A percentile compares a stretch with the other conserved stretches of the same genome.
Evolutionary conservation across 2,329 filamentous ascomycete species (phyloP).

Genomic region (Pseudogymnoascus sp.): DNA sequence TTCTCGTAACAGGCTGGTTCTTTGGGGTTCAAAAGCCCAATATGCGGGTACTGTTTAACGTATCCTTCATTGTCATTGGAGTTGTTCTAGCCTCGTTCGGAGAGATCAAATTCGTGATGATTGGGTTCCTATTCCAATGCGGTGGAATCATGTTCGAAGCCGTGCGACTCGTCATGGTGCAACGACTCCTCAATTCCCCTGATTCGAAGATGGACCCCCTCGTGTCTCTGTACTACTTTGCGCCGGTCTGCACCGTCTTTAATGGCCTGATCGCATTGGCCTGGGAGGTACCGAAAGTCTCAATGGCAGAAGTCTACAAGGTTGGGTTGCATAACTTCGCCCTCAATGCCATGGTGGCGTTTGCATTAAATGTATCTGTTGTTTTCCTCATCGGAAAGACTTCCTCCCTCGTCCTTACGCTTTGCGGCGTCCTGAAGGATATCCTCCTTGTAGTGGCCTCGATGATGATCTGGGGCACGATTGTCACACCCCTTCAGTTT

Average conservation of each 20-base stretch:
- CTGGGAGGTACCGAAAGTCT: slow-evolving; percentile 63
- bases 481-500: slow-evolving; percentile 66
- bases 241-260: slow-evolving; percentile 74
- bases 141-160: slow-evolving; percentile 75
- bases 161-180: slow-evolving; percentile 74
- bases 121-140: slow-evolving; percentile 71
- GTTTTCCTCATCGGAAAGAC: slow-evolving; percentile 86
- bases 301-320: slow-evolving; percentile 60
- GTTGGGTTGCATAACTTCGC: slow-evolving; percentile 67
- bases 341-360: slow-evolving; percentile 68
- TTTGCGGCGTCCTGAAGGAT: slow-evolving; percentile 82
- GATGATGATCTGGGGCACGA: slow-evolving; percentile 73
- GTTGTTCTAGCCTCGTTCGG: slow-evolving; percentile 91
- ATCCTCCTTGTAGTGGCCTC: slow-evolving; percentile 72
- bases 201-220: slow-evolving; percentile 91
- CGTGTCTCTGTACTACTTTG: slow-evolving; percentile 85
- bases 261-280: slow-evolving; percentile 66
- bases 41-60: slow-evolving; percentile 81
- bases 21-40: slow-evolving; percentile 73
- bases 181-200: slow-evolving; percentile 69
- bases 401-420: slow-evolving; percentile 75
- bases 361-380: slow-evolving; percentile 75
- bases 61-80: slow-evolving; percentile 89
- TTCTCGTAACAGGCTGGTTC: slow-evolving; percentile 80
- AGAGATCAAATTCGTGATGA: slow-evolving; percentile 85